Evolutionary conservation across 2,329 filamentous ascomycete species (phyloP).

Genomic region (Beauveria sp.): DNA sequence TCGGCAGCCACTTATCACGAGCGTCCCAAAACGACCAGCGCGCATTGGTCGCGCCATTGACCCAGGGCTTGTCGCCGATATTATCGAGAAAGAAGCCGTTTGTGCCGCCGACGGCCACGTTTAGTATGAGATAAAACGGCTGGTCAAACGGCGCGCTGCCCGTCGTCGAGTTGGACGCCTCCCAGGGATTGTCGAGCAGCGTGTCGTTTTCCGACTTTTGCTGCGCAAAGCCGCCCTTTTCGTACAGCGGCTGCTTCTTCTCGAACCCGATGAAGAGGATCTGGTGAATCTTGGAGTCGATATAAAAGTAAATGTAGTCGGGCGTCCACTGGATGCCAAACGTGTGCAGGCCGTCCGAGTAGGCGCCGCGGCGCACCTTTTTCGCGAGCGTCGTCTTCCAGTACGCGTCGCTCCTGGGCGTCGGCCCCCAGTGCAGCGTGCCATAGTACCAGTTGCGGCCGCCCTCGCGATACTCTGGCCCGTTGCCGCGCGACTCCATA

Average conservation of each 20-base stretch:
- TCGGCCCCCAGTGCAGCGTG: slow-evolving; percentile 40
- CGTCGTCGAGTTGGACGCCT: slow-evolving; percentile 24
- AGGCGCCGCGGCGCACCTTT: slow-evolving; percentile 29
- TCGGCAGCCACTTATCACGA: slow-evolving; percentile 34
- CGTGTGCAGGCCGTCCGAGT: slow-evolving; percentile 37
- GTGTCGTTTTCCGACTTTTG: slow-evolving; percentile 32
- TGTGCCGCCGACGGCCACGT: slow-evolving; percentile 41
- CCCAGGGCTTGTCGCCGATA: slow-evolving; percentile 38
- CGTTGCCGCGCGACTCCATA: slow-evolving; percentile 41
- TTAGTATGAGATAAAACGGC: slow-evolving; percentile 42
- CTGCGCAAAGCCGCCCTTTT: slow-evolving; percentile 34
- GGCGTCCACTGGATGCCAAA: slow-evolving; percentile 46
- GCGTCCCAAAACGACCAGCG: slow-evolving; percentile 36
- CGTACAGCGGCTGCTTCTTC: slow-evolving; percentile 27
- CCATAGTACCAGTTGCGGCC: slow-evolving; percentile 36
- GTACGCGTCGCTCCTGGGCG: slow-evolving; percentile 23
- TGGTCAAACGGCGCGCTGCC: slow-evolving; percentile 44
- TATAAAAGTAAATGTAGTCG: slow-evolving; percentile 45
- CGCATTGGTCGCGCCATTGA: slow-evolving; percentile 31
- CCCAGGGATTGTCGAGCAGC: slow-evolving; percentile 37
- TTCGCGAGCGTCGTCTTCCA: slow-evolving; percentile 27
- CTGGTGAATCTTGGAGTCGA: slow-evolving; percentile 36
- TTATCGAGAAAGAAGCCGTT: slow-evolving; percentile 42
- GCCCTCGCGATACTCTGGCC: slow-evolving; percentile 29
- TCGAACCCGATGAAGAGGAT: slow-evolving; percentile 31